phyloP scores from a whole-genome alignment of 768 basidiomycete genomes.

The Lactifluus rugatus region DNA sequence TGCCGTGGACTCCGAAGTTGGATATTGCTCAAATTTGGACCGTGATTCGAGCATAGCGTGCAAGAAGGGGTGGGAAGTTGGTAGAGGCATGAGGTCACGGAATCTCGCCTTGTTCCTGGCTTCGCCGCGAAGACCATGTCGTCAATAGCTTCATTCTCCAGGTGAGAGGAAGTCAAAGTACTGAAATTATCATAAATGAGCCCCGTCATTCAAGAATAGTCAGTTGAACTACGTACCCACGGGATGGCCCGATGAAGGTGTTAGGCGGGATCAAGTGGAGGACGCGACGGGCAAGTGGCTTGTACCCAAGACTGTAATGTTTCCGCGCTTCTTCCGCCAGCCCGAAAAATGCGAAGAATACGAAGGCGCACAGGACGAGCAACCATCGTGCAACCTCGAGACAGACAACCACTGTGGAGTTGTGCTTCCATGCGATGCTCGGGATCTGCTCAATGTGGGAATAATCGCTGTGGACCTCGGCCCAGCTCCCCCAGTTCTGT shows the following conservation, averaged over 20 bases:
- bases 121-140: constrained; percentile 4
- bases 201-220: neutral
- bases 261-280: constrained; percentile 13
- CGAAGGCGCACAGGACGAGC: constrained; percentile 28
- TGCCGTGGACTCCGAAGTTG: neutral
- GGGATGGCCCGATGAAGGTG: neutral
- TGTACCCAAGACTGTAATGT: constrained; percentile 29
- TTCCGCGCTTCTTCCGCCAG: constrained; percentile 40
- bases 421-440: constrained; percentile 30
- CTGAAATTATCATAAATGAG: neutral
- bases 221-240: neutral
- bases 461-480: constrained; percentile 40
- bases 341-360: constrained; percentile 46
- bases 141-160: neutral
- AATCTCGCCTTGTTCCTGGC: neutral
- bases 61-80: constrained; percentile 11
- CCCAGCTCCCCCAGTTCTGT: constrained; percentile 38
- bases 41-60: too few species aligned
- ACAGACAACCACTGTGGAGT: neutral
- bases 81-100: neutral
- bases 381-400: constrained; percentile 38
- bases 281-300: constrained; percentile 23
- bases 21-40: neutral
- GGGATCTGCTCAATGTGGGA: constrained; percentile 32
- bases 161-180: neutral